A percentile compares a stretch with the other conserved stretches of the same genome.
phyloP scores from a whole-genome alignment of 2,329 filamentous ascomycete species.

The Incumbomyces delicatus region DNA sequence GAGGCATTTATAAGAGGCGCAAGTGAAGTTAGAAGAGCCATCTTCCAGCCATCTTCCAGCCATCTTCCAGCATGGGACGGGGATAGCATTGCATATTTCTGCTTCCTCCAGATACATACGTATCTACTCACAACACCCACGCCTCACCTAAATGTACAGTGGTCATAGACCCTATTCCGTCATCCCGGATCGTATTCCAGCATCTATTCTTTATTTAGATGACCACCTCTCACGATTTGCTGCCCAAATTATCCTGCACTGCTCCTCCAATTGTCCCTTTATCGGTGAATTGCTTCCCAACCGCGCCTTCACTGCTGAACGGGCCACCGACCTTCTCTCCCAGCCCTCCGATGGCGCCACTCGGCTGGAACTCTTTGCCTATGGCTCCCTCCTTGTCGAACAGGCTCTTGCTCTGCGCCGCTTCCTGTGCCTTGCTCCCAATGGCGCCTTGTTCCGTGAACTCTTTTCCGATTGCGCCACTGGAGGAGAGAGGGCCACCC shows the following conservation, averaged over 20 bases:
- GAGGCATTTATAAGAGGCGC: too few species aligned
- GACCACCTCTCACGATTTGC: neutral
- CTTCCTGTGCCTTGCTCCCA: conserved; percentile 12
- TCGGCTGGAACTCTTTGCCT: conserved; percentile 12
- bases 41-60: too few species aligned
- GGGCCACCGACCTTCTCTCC: conserved; percentile 12
- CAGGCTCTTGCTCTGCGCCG: conserved; percentile 14
- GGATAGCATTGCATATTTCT: too few species aligned
- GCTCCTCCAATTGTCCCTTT: conserved; percentile 3
- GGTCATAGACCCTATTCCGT: too few species aligned
- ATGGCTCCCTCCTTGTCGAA: conserved; percentile 16
- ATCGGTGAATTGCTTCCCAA: conserved; percentile 29
- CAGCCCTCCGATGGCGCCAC: conserved; percentile 7
- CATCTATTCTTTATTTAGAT: too few species aligned
- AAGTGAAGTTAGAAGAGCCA: too few species aligned
- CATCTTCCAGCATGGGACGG: too few species aligned
- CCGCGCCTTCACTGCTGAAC: conserved; percentile 26
- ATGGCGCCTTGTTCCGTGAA: conserved; percentile 20
- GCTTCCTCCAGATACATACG: too few species aligned
- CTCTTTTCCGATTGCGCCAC: conserved; percentile 27
- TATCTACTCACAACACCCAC: too few species aligned
- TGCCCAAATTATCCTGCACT: conserved; percentile 5
- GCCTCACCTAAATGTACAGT: too few species aligned
- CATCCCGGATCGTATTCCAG: too few species aligned
- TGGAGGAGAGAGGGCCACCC: conserved; percentile 20